Evolutionary conservation across 2,329 filamentous ascomycete genomes (phyloP).

Genomic region (Gremmenia infestans): DNA sequence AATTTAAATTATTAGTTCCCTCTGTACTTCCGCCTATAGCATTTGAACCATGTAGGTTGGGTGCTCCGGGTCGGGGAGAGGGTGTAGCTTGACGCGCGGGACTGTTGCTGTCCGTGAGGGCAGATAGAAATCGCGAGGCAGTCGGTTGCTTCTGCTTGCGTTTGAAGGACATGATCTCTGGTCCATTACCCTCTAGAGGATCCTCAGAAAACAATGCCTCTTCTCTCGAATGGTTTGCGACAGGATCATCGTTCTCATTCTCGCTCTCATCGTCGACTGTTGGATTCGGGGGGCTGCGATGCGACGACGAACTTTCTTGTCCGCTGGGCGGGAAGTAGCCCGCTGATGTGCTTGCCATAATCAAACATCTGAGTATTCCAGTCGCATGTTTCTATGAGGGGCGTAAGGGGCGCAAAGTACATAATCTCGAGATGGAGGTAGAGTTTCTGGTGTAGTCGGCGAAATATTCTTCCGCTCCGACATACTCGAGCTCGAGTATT

Average conservation of each 20-base stretch:
- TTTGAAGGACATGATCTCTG: conserved; percentile 63
- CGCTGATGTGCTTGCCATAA: conserved; percentile 30
- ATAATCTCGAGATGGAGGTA: background rate
- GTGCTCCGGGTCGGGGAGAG: conserved; percentile 23
- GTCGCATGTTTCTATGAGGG: conserved; percentile 10
- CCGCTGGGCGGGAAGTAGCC: conserved; percentile 19
- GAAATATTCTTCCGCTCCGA: background rate
- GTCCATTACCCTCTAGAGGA: conserved; percentile 46
- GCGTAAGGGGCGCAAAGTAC: conserved; percentile 1
- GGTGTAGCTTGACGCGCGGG: conserved; percentile 21
- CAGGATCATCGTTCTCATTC: conserved; percentile 33
- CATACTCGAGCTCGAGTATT: background rate
- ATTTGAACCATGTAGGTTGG: conserved; percentile 16
- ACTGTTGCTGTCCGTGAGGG: conserved; percentile 18
- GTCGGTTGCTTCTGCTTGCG: conserved; percentile 50
- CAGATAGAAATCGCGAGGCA: conserved; percentile 24
- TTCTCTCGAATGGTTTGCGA: conserved; percentile 25
- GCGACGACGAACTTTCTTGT: conserved; percentile 22
- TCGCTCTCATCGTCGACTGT: conserved; percentile 39
- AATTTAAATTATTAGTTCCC: conserved; percentile 7
- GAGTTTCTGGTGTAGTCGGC: background rate
- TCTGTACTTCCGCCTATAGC: conserved; percentile 10
- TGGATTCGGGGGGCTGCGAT: conserved; percentile 19
- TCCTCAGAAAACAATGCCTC: conserved; percentile 48
- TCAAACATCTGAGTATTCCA: conserved; percentile 18